Evolutionary conservation across 1,139 yeast species (phyloP), one percentile per base, ranked within the genome.

Genomic region (Meyerozyma athensensis): DNA sequence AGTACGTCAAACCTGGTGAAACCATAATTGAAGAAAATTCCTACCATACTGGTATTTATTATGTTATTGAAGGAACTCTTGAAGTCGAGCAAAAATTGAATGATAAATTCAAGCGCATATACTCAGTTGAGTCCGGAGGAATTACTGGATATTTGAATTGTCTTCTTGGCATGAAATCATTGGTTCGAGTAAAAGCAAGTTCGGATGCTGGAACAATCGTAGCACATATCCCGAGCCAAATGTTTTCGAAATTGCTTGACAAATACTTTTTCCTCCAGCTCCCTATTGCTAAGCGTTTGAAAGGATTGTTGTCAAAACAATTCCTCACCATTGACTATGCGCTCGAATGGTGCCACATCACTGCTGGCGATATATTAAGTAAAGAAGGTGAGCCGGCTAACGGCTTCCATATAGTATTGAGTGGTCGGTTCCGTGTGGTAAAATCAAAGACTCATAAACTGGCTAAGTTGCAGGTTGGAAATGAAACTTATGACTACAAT

Each of bases 261-360:
- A 77, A 77, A 46, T 83, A 78, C 54, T 92, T 92, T 42, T 73
- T 79, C 58, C 70, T 90, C 10, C 83, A 85, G 45, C 64, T 92
- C 34, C 79, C 89, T 4, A 74, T 89, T 38, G 96, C 97, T 0
- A 77, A 80, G 38, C 74, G 80, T 12, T 63, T 90, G 45, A 80
- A 86, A 35, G 72, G 70, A 18, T 69, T 85, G 3, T 61, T 92
- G 34, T 81, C 92, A 21, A 68, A 76, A 22, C 77, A 85, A 39
- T 67, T 92, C 34, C 59, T 85, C 33, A 79, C 84, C 37, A 75
- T 92, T 35, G 98, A 92, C 55, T 86, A 85, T 59, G 96, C 97
- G 0, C 64, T 92, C 37, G 98, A 92, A 57, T 92, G 98, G 98
- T 79, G 92, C 35, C 96, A 87, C 44, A 72, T 86, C 4, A 80